These are phyloP conservation scores for Symbiotaphrina buchneri DNA, from an alignment of 495 filamentous ascomycete genomes.

Conservation along the genomic window DNA sequence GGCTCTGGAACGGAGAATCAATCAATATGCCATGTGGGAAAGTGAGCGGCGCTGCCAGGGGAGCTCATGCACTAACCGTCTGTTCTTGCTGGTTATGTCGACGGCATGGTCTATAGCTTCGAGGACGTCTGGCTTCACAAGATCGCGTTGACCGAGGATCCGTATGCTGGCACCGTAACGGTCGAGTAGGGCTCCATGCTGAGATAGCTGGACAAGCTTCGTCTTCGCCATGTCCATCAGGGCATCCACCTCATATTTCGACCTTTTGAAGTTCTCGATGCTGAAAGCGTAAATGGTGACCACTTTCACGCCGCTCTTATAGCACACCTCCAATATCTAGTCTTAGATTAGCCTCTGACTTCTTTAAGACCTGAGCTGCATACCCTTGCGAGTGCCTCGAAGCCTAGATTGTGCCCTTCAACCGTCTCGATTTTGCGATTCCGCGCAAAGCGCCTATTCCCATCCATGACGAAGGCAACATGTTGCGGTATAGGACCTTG, in stretches of 20 bases:
- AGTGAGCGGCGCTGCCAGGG: neutral
- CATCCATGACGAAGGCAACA: conserved; percentile 97
- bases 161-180: conserved; percentile 75
- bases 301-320: conserved; percentile 82
- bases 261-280: conserved; percentile 96
- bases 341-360: conserved; percentile 3
- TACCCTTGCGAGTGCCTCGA: conserved; percentile 77
- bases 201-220: conserved; percentile 71
- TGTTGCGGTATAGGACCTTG: conserved; percentile 85
- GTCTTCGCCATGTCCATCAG: conserved; percentile 96
- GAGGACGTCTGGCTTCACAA: conserved; percentile 69
- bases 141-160: conserved; percentile 57
- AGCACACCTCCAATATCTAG: conserved; percentile 90
- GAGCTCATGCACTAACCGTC: conserved; percentile 24
- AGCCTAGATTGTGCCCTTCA: conserved; percentile 91
- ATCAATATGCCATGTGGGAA: neutral
- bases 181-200: conserved; percentile 84
- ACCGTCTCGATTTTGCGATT: conserved; percentile 85
- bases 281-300: conserved; percentile 97
- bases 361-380: neutral
- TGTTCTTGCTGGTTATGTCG: conserved; percentile 63
- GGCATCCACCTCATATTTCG: conserved; percentile 92
- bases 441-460: conserved; percentile 78
- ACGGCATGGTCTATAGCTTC: conserved; percentile 68
- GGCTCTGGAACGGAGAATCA: conserved; percentile 19